Percentiles rank a stretch among this genome's conserved stretches.
Evolutionary conservation across 75 land plant genomes (phyloP).

Genomic region (Pinus albicaulis): DNA sequence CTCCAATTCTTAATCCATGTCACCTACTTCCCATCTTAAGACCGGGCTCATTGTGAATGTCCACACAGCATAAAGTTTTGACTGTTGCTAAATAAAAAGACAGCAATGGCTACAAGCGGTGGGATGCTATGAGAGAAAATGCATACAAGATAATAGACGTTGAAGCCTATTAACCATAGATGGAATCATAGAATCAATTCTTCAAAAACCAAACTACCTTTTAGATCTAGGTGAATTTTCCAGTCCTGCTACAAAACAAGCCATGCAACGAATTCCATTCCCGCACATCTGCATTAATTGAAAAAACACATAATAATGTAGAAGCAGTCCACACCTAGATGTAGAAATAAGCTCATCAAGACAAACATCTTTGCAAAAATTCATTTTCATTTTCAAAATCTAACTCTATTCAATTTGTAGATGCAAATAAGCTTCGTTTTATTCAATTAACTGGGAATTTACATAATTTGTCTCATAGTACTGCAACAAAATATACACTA

Average conservation of each 20-base stretch:
- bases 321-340: neutral
- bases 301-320: neutral
- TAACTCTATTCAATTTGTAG: neutral
- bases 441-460: too few relatives aligned
- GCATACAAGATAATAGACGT: neutral
- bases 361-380: neutral
- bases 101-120: neutral
- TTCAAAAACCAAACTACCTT: conserved; percentile 40
- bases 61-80: neutral
- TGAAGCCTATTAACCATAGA: neutral
- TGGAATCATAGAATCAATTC: neutral
- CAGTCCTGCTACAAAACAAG: conserved; percentile 84
- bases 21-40: neutral
- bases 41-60: neutral
- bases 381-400: neutral
- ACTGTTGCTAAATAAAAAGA: neutral
- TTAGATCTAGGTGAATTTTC: conserved; percentile 58
- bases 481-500: too few relatives aligned
- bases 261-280: conserved; percentile 97
- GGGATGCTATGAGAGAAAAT: neutral
- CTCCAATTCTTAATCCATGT: neutral
- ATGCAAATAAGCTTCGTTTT: too few relatives aligned
- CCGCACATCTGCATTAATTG: conserved; percentile 83
- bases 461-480: too few relatives aligned
- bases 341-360: neutral